phyloP scores from a whole-genome alignment of 129 eudicot species.

The Erigeron canadensis region DNA sequence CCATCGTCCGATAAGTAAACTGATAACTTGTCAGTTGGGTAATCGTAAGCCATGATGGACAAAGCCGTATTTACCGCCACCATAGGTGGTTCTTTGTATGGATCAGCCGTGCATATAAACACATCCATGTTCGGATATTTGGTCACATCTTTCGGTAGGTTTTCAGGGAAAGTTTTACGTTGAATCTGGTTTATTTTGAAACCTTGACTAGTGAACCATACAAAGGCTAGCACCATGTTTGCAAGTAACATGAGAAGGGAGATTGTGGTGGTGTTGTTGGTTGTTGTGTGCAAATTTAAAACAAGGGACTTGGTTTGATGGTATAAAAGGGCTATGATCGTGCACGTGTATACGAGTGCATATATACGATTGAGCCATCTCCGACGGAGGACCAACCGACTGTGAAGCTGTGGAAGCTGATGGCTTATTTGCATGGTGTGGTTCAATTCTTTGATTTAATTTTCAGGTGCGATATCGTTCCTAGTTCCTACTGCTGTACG shows the following conservation, averaged over 20 bases:
- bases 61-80: constrained; percentile 57
- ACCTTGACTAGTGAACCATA: constrained; percentile 50
- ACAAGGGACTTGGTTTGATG: constrained; percentile 31
- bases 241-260: constrained; percentile 38
- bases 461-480: background rate
- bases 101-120: constrained; percentile 78
- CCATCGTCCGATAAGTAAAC: constrained; percentile 64
- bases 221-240: constrained; percentile 43
- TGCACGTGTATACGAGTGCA: constrained; percentile 36
- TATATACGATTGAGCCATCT: constrained; percentile 49
- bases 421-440: constrained; percentile 20
- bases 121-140: constrained; percentile 56
- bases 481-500: no score
- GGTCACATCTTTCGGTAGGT: constrained; percentile 26
- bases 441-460: background rate
- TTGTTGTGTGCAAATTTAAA: constrained; percentile 35
- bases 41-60: constrained; percentile 58
- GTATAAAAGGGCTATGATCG: constrained; percentile 37
- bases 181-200: constrained; percentile 49
- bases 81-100: constrained; percentile 69
- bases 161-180: constrained; percentile 40
- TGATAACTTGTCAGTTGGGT: constrained; percentile 49
- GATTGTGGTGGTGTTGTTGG: constrained; percentile 20
- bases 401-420: constrained; percentile 37
- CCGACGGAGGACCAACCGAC: constrained; percentile 29